Evolutionary conservation across 208 protist genomes (phyloP).

Genomic region (Sergeia podlipaevii): DNA sequence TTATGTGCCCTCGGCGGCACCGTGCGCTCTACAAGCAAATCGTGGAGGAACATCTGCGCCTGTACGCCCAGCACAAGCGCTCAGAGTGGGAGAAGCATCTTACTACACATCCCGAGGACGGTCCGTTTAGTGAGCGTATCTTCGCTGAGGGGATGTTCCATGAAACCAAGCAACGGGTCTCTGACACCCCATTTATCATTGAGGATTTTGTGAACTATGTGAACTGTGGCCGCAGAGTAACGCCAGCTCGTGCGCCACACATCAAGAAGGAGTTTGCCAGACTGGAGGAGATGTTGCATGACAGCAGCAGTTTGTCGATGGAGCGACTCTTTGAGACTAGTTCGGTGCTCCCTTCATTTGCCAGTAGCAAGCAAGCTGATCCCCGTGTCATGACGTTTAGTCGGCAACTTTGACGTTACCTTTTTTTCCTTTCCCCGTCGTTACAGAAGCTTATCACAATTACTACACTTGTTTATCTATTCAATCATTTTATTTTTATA

Average conservation of each 20-base stretch:
- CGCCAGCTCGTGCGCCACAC: conserved; percentile 34
- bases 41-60: conserved; percentile 49
- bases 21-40: conserved; percentile 63
- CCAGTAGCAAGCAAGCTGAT: no score
- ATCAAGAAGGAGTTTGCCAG: conserved; percentile 50
- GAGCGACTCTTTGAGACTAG: conserved; percentile 42
- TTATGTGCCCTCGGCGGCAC: conserved; percentile 80
- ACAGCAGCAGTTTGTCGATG: conserved; percentile 37
- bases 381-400: conserved; percentile 52
- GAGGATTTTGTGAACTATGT: conserved; percentile 91
- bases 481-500: no score
- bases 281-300: conserved; percentile 43
- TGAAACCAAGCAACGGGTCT: conserved; percentile 54
- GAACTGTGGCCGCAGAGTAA: conserved; percentile 79
- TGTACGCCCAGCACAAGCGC: conserved; percentile 38
- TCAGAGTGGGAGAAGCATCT: conserved; percentile 61
- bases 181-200: conserved; percentile 63
- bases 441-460: no score
- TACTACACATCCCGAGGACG: conserved; percentile 26
- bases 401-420: no score
- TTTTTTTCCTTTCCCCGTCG: no score
- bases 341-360: no score
- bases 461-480: no score
- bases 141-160: conserved; percentile 56
- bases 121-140: conserved; percentile 39